Conservation (phyloP, 768 basidiomycete genomes). For the Daedaleopsis sinensis region DNA sequence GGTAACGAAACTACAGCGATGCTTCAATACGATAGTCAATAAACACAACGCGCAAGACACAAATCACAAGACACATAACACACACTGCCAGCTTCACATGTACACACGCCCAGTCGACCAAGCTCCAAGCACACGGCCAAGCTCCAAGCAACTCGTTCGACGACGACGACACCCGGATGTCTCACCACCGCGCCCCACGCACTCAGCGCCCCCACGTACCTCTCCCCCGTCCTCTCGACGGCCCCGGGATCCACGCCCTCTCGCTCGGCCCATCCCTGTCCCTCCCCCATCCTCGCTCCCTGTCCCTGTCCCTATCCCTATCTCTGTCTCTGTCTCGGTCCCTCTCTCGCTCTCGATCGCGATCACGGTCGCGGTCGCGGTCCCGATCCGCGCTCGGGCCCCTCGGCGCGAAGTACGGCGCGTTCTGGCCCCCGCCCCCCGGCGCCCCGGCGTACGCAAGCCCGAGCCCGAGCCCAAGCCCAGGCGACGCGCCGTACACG, state of each 20-base stretch:
- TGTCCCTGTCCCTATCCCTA: constrained; percentile 9
- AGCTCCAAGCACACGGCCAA: not conserved
- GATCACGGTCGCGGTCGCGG: constrained; percentile 31
- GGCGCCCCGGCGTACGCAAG: constrained; percentile 17
- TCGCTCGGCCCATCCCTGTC: constrained; percentile 5
- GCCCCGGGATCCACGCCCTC: constrained; percentile 5
- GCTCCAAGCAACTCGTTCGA: not conserved
- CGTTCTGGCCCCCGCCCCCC: constrained; percentile 24
- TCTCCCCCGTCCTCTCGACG: constrained; percentile 16
- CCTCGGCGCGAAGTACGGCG: constrained; percentile 44
- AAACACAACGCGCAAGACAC: not conserved
- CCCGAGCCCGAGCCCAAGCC: constrained; percentile 9
- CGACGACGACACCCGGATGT: too few relatives aligned
- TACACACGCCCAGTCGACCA: not conserved
- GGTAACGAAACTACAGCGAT: not conserved
- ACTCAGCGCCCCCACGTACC: constrained; percentile 11
- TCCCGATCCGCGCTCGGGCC: constrained; percentile 59
- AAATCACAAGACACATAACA: not conserved
- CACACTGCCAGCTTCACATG: not conserved
- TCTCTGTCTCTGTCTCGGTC: constrained; percentile 37
- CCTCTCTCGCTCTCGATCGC: not conserved
- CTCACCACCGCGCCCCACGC: not conserved
- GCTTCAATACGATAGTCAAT: not conserved
- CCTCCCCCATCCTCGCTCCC: constrained; percentile 7
- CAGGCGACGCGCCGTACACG: constrained; percentile 6